Conservation (phyloP, 371 early-diverging fungal genomes). For the Syncephalis fuscata region DNA sequence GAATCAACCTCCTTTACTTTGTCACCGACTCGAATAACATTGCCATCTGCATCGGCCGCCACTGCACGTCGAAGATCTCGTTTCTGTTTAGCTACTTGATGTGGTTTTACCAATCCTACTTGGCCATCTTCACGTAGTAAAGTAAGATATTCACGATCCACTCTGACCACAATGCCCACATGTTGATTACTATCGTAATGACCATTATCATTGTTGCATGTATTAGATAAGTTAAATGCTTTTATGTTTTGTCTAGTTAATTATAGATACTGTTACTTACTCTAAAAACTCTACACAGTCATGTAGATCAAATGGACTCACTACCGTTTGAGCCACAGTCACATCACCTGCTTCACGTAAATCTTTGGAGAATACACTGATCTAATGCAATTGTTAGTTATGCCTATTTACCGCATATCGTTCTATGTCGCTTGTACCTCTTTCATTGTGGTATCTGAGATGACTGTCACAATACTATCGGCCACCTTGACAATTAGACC, state of each 20-base stretch:
- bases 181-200: constrained; percentile 16
- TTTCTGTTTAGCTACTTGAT: constrained; percentile 47
- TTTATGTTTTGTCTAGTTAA: no score
- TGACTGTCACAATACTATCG: constrained; percentile 60
- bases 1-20: constrained; percentile 47
- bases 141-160: constrained; percentile 54
- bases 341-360: constrained; percentile 52
- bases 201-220: neutral
- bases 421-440: constrained; percentile 22
- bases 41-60: constrained; percentile 60
- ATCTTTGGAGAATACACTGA: constrained; percentile 80
- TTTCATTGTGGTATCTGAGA: constrained; percentile 56
- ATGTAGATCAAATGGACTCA: constrained; percentile 55
- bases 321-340: constrained; percentile 21
- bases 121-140: constrained; percentile 70
- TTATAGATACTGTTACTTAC: constrained; percentile 23
- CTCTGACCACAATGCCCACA: constrained; percentile 73
- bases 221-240: neutral
- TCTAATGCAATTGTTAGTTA: constrained; percentile 4
- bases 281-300: constrained; percentile 68
- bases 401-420: neutral
- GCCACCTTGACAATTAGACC: constrained; percentile 75
- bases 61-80: constrained; percentile 47
- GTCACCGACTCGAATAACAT: constrained; percentile 65
- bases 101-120: constrained; percentile 41